phyloP scores from a whole-genome alignment of 306 rosid genomes.

The Sindora glabra region DNA sequence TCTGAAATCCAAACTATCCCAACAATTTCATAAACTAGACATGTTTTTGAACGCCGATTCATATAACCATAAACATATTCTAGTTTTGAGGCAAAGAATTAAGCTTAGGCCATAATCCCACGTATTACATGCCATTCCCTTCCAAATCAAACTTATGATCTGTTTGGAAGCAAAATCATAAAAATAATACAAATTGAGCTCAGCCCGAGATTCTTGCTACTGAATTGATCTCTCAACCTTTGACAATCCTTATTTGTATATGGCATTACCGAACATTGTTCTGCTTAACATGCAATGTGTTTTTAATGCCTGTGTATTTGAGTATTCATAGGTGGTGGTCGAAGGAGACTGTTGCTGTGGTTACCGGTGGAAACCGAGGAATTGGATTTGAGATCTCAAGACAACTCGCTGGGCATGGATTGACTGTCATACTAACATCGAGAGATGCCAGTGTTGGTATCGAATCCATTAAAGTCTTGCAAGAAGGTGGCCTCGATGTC shows the following conservation, averaged over 20 bases:
- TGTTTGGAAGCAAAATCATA: too few species aligned
- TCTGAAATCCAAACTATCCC: background rate
- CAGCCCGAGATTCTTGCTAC: background rate
- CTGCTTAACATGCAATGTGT: background rate
- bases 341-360: conserved; percentile 75
- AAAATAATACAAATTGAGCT: too few species aligned
- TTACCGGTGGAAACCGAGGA: conserved; percentile 87
- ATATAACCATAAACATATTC: background rate
- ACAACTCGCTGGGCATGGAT: conserved; percentile 76
- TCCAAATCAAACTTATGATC: too few species aligned
- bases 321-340: conserved; percentile 78
- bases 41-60: too few species aligned
- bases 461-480: conserved; percentile 80
- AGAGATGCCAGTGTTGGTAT: conserved; percentile 66
- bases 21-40: too few species aligned
- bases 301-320: background rate
- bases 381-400: conserved; percentile 82
- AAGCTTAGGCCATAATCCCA: background rate
- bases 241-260: background rate
- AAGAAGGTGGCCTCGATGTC: conserved; percentile 76
- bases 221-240: background rate
- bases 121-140: too few species aligned
- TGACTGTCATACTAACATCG: conserved; percentile 74
- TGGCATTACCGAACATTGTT: background rate
- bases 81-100: background rate